A percentile compares a stretch with the other conserved stretches of the same genome.
phyloP scores from a whole-genome alignment of 2,329 filamentous ascomycete genomes.

The Phialophora verrucosa region DNA sequence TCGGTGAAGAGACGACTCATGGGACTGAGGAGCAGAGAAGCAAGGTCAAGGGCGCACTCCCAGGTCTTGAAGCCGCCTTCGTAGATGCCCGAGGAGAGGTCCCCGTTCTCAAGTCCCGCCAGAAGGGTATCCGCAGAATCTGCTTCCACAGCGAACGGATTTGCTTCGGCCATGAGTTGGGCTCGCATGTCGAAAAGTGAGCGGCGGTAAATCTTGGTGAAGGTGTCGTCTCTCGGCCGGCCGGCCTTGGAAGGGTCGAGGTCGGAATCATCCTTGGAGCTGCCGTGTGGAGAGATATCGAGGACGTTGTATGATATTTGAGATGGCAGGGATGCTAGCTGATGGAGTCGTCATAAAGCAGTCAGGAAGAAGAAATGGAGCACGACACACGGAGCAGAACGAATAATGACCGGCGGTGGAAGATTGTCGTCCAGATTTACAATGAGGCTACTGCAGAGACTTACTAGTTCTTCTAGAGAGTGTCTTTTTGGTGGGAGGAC shows the following conservation, averaged over 20 bases:
- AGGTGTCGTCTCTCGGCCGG: conserved; percentile 1
- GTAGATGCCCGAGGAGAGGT: conserved; percentile 63
- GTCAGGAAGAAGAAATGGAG: background rate
- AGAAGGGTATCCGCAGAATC: conserved; percentile 50
- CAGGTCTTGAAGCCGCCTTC: conserved; percentile 73
- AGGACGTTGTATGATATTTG: conserved; percentile 65
- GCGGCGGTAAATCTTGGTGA: conserved; percentile 48
- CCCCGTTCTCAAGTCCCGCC: conserved; percentile 58
- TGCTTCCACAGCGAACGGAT: conserved; percentile 42
- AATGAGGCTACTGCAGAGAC: conserved; percentile 38
- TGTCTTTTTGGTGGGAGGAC: conserved; percentile 46
- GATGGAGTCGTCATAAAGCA: conserved; percentile 3
- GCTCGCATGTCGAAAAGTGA: conserved; percentile 68
- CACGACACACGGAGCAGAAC: background rate
- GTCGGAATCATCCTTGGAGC: conserved; percentile 33
- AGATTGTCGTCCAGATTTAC: background rate
- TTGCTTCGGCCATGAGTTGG: conserved; percentile 66
- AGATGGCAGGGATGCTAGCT: conserved; percentile 50
- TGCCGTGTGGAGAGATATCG: conserved; percentile 41
- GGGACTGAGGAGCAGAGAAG: conserved; percentile 36
- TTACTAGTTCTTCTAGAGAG: conserved; percentile 56
- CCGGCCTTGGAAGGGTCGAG: conserved; percentile 1
- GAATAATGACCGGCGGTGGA: background rate
- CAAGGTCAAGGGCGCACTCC: conserved; percentile 69
- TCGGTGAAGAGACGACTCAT: background rate